These are phyloP conservation scores for Sutorius australiensis DNA, from an alignment of 768 basidiomycete species.

Conservation along the genomic window DNA sequence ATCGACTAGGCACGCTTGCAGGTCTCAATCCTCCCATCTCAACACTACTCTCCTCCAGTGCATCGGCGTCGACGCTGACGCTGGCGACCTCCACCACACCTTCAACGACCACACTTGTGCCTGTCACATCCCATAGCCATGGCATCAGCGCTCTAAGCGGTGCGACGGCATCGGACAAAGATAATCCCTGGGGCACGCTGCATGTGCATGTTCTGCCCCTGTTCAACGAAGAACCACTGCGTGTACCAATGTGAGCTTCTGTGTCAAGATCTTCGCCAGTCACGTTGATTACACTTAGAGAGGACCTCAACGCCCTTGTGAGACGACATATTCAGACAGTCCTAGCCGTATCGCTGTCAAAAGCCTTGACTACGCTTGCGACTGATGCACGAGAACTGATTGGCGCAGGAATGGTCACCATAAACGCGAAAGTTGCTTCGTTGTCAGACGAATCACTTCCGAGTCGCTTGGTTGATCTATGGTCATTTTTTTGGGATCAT, in stretches of 20 bases:
- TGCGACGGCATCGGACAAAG: constrained; percentile 40
- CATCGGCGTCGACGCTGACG: constrained; percentile 47
- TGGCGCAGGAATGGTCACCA: constrained; percentile 84
- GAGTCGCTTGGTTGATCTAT: constrained; percentile 76
- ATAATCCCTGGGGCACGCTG: constrained; percentile 76
- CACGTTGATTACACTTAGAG: constrained; percentile 43
- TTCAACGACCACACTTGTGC: constrained; percentile 29
- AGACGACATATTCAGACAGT: constrained; percentile 72
- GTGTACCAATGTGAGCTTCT: constrained; percentile 69
- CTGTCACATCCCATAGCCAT: constrained; percentile 35
- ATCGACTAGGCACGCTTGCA: constrained; percentile 65
- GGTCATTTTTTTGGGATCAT: constrained; percentile 93
- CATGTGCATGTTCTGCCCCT: constrained; percentile 87
- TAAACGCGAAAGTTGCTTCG: constrained; percentile 77
- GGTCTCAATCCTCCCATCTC: constrained; percentile 46
- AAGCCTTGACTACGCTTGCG: constrained; percentile 69
- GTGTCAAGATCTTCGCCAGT: background rate
- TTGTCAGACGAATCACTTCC: constrained; percentile 79
- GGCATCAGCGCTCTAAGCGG: constrained; percentile 18
- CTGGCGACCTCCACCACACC: constrained; percentile 37
- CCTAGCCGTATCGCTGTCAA: constrained; percentile 69
- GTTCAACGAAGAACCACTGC: constrained; percentile 87
- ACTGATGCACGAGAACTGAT: constrained; percentile 81
- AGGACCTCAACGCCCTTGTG: constrained; percentile 83
- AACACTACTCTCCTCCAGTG: constrained; percentile 37